Base-by-base conservation (phyloP, 768 basidiomycete species). In the Tricholoma sp. region DNA sequence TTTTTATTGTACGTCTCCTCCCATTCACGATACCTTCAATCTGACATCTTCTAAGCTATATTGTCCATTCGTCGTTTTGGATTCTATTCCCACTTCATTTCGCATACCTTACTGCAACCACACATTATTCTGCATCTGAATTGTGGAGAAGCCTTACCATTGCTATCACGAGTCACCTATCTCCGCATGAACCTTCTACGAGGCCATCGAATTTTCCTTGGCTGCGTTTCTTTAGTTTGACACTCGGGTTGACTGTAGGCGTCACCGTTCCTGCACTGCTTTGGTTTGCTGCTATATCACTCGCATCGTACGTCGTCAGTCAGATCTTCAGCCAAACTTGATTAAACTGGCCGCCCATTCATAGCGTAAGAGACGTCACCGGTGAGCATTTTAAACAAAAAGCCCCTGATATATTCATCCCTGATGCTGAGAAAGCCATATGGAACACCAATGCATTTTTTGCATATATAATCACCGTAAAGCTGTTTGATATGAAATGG, bases 371-470 rank as follows among this genome's bases (percentile, higher is more conserved):
- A 62, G 91, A 94, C 71, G 83, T 94, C 24, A 95, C 92, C 34
- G 81, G 80, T 76, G 63, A 68, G 74, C 31, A 71, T 31, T 34
- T 46, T 16, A 0, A 49, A 56, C 24, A n/a, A 39, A 52, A 12
- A 14, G 14, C 29, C 32, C 14, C 11, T 39, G 24, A 22, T 74
- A 8, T 31, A 41, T 29, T 35, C 37, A 46, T 43, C n/a, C 54
- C 62, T 69, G 56, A 62, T 50, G 34, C 10, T 50, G 51, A 56
- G 32, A 50, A 41, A 74, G 84, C 84, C 18, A 83, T 94, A 24
- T 93, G 90, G 85, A 95, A 96, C 67, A 86, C 89, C 7, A 91
- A 89, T 64, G 88, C 91, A 0, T 94, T 98, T 74, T 94, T 93
- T 70, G 89, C 91, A 5, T 98, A 98, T 67, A 68, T 93, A 24